Base-by-base conservation (phyloP, 805 yeast genomes). In the Candida loeiensis region DNA sequence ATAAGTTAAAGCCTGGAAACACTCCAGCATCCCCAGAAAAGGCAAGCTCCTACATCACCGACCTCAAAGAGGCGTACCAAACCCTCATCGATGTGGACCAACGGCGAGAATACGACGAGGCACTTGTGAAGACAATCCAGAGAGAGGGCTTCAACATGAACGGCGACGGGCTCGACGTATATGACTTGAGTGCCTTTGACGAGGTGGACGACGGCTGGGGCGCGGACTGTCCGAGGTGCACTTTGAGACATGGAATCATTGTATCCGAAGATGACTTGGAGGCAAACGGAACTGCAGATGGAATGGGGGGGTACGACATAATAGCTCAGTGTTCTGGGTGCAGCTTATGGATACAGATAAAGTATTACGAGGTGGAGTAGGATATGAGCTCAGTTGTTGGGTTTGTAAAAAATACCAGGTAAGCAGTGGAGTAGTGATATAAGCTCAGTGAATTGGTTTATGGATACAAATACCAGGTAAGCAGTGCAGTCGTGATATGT, bases 251-350 rank as follows among this genome's bases (percentile, higher is more conserved):
- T 2, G 80, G 90, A 0, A 84, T 87, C 41, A 53, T 55, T 12
- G 56, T 91, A 2, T 66, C 66, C 1, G 96, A 88, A 46, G 53
- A 61, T 1, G 85, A 83, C 40, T 66, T 91, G 40, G 79, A 63
- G 13, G 64, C 70, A 4, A 70, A 69, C 40, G 82, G 79, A 0
- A 69, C 74, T 0, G 71, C 69, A 0, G 73, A 69, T 25, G 80
- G 78, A 12, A 74, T 62, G 13, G 73, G 80, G 1, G 66, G 66
- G 12, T 82, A 69, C 47, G 84, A 82, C 46, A 72, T 90, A 1
- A 69, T 86, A 16, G 78, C 86, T 0, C 96, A 90, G 53, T 91
- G 98, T 56, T 56, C 64, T 9, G 80, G 85, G 22, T 91, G 98
- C 58, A 85, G 95, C 56, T 56, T 89, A 21, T 91, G 96, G 96